Evolutionary conservation across 805 yeast species (phyloP).

Genomic region (Yarrowia deformans): DNA sequence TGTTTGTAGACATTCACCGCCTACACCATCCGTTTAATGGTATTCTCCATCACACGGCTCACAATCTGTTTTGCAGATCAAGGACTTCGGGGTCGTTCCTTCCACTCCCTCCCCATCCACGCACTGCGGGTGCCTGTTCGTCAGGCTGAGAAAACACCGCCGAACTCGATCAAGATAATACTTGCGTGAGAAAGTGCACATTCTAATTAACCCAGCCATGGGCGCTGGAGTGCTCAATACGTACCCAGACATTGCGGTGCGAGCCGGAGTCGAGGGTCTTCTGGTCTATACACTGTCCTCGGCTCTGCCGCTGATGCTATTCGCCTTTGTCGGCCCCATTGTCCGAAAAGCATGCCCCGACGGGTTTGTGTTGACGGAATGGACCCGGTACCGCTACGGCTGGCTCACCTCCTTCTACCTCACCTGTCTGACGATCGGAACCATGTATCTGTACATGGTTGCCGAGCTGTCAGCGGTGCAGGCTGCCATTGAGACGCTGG

Average conservation of each 20-base stretch:
- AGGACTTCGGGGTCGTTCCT: too few species aligned
- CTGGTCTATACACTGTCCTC: conserved; percentile 81
- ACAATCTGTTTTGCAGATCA: too few species aligned
- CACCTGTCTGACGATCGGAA: conserved; percentile 81
- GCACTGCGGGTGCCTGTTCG: conserved; percentile 56
- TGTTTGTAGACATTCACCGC: too few species aligned
- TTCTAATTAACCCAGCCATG: conserved; percentile 60
- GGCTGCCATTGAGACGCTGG: conserved; percentile 75
- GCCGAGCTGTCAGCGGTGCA: conserved; percentile 85
- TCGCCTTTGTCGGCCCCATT: conserved; percentile 81
- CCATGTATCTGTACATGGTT: conserved; percentile 80
- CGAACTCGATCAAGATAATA: conserved; percentile 79
- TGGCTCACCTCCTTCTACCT: conserved; percentile 72
- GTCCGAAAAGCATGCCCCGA: conserved; percentile 81
- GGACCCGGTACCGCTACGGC: conserved; percentile 90
- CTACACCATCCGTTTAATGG: too few species aligned
- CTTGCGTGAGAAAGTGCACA: conserved; percentile 76
- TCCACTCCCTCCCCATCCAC: too few species aligned
- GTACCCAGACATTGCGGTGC: conserved; percentile 84
- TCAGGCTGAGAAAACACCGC: conserved; percentile 77
- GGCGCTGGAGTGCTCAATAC: conserved; percentile 90
- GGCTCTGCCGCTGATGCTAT: conserved; percentile 81
- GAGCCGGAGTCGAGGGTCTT: conserved; percentile 86
- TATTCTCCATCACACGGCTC: too few species aligned
- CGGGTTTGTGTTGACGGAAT: conserved; percentile 90